Percentiles rank a stretch among this genome's conserved stretches.
These are phyloP conservation scores for Penicillium sp. DNA, from an alignment of 2,329 filamentous ascomycete species.

Conservation along the genomic window DNA sequence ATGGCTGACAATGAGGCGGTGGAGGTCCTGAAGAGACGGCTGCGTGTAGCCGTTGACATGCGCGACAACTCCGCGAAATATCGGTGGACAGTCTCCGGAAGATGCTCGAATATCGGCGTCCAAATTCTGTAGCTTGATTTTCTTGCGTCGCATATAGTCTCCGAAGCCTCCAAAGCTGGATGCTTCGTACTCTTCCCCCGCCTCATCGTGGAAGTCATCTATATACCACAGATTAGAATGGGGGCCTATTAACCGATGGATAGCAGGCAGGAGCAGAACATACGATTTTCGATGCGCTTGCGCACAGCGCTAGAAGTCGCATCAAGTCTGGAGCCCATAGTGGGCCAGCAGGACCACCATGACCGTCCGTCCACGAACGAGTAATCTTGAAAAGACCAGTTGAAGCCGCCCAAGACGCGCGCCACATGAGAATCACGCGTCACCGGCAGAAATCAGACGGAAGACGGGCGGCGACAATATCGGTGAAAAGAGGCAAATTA, in stretches of 20 bases:
- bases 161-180: constrained; percentile 86
- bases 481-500: constrained; percentile 19
- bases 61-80: constrained; percentile 88
- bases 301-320: constrained; percentile 60
- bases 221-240: constrained; percentile 15
- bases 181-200: constrained; percentile 85
- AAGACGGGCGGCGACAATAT: constrained; percentile 9
- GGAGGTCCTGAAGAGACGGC: constrained; percentile 84
- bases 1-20: constrained; percentile 83
- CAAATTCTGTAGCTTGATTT: constrained; percentile 94
- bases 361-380: constrained; percentile 10
- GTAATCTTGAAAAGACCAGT: neutral
- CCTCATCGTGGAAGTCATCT: constrained; percentile 76
- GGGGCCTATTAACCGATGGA: neutral
- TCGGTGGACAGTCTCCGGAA: constrained; percentile 69
- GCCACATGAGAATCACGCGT: constrained; percentile 18
- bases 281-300: constrained; percentile 64
- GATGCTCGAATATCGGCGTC: constrained; percentile 77
- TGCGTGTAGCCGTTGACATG: constrained; percentile 97
- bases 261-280: constrained; percentile 16
- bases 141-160: constrained; percentile 94
- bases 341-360: constrained; percentile 29
- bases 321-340: constrained; percentile 65
- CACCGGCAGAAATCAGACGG: constrained; percentile 17
- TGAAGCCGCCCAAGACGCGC: neutral